Percentiles rank a stretch among this genome's conserved stretches.
These are phyloP conservation scores for Phaeosphaeria sp. DNA, from an alignment of 2,329 filamentous ascomycete species.

Conservation along the genomic window DNA sequence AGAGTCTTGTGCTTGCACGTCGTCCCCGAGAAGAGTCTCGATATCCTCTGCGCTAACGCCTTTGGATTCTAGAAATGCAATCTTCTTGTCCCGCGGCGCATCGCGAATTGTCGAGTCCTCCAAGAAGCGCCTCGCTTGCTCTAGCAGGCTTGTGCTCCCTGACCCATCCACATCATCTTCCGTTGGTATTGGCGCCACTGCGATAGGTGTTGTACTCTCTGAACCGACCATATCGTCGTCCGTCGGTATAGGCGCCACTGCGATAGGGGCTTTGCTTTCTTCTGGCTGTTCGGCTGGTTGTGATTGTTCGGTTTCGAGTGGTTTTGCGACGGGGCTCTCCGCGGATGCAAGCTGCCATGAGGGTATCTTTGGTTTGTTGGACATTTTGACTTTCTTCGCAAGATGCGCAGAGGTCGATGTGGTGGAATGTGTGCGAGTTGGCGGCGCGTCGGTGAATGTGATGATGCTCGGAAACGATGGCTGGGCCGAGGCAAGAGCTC, in stretches of 20 bases:
- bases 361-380: constrained; percentile 37
- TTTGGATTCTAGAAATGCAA: constrained; percentile 78
- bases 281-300: not conserved
- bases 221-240: constrained; percentile 10
- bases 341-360: constrained; percentile 42
- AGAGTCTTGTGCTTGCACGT: constrained; percentile 12
- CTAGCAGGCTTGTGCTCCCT: constrained; percentile 49
- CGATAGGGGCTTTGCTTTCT: constrained; percentile 15
- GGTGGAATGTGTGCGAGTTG: not conserved
- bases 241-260: constrained; percentile 20
- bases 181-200: constrained; percentile 20
- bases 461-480: constrained; percentile 5
- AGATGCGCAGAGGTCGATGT: not conserved
- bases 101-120: constrained; percentile 74
- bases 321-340: constrained; percentile 10
- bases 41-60: constrained; percentile 73
- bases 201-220: constrained; percentile 13
- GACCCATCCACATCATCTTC: constrained; percentile 10
- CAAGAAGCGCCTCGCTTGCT: constrained; percentile 78
- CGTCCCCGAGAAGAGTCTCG: constrained; percentile 63
- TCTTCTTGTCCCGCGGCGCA: constrained; percentile 74
- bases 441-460: not conserved
- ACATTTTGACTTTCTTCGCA: constrained; percentile 13
- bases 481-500: constrained; percentile 5
- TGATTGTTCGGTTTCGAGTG: constrained; percentile 18